These are phyloP conservation scores for Giardia muris DNA, from an alignment of 208 protist genomes.

Conservation along the genomic window DNA sequence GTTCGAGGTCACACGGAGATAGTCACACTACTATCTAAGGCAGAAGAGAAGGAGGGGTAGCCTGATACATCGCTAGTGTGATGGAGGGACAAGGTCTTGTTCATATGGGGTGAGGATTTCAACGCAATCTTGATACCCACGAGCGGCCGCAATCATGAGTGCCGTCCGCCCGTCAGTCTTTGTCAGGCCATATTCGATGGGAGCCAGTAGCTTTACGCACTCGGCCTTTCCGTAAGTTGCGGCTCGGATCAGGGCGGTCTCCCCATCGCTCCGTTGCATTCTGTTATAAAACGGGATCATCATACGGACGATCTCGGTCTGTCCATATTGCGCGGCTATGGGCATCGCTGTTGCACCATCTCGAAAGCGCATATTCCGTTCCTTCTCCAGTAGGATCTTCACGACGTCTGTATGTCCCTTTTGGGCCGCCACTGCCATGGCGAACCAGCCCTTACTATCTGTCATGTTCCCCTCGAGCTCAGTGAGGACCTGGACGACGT, in stretches of 20 bases:
- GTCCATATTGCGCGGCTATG: not conserved
- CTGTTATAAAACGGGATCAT: not conserved
- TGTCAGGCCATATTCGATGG: not conserved
- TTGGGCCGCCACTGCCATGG: not conserved
- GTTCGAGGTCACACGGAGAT: too few relatives aligned
- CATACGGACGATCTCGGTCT: not conserved
- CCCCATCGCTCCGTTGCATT: not conserved
- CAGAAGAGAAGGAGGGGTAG: too few relatives aligned
- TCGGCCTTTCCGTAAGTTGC: not conserved
- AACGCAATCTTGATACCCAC: not conserved
- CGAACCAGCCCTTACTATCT: not conserved
- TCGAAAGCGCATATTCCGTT: not conserved
- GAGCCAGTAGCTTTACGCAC: not conserved
- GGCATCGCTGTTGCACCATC: not conserved
- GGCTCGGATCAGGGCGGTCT: not conserved
- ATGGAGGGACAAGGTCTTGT: not conserved
- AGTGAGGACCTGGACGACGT: not conserved
- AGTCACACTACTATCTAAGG: too few relatives aligned
- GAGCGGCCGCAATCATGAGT: not conserved
- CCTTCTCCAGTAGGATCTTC: not conserved
- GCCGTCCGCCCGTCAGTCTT: not conserved
- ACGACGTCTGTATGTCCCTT: not conserved
- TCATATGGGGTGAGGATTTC: not conserved
- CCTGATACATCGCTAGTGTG: too few relatives aligned
- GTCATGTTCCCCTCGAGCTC: not conserved